These are phyloP conservation scores for Scopulariopsis brevicaulis DNA, from an alignment of 2,329 filamentous ascomycete species.

Conservation along the genomic window DNA sequence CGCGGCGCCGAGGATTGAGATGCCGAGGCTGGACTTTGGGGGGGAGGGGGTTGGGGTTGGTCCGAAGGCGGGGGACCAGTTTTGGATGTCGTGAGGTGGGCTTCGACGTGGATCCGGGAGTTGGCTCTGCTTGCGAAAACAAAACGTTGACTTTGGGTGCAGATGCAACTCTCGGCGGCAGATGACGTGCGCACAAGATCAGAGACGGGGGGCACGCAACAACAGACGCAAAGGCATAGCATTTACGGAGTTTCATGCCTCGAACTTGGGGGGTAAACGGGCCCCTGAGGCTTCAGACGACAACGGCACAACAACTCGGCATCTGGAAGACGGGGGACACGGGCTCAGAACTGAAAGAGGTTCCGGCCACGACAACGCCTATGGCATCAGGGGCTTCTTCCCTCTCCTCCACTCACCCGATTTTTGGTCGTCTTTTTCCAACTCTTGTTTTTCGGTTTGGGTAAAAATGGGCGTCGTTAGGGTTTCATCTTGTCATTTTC, in stretches of 20 bases:
- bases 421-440: neutral
- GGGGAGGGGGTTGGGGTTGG: constrained; percentile 13
- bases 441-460: neutral
- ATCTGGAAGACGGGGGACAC: neutral
- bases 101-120: neutral
- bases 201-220: neutral
- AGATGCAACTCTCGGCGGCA: neutral
- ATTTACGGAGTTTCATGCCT: neutral
- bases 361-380: neutral
- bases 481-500: neutral
- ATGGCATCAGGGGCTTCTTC: neutral
- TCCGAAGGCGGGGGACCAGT: neutral
- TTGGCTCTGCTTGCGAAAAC: neutral
- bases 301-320: neutral
- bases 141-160: no score
- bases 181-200: neutral
- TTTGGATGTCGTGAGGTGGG: constrained; percentile 1
- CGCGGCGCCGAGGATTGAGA: constrained; percentile 49
- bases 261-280: neutral
- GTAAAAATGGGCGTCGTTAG: neutral
- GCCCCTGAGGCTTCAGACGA: neutral
- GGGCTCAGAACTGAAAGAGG: neutral
- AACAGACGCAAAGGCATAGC: neutral
- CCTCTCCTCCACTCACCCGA: neutral
- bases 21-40: constrained; percentile 42